phyloP scores from a whole-genome alignment of 345 rosid genomes.

The Salix purpurea region DNA sequence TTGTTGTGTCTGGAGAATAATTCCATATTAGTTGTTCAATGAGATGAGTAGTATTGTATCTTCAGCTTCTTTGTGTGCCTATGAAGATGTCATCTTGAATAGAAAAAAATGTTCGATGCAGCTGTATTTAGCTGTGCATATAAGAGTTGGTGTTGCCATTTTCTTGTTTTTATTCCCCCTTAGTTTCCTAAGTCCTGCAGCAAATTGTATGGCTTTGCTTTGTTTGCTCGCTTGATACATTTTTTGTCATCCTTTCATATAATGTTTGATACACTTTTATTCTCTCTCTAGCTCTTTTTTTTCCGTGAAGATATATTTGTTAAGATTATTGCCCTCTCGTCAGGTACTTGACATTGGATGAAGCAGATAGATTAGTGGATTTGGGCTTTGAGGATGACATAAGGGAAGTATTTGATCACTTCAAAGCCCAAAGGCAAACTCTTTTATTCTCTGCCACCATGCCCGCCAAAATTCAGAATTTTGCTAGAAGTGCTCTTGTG shows the following conservation, averaged over 20 bases:
- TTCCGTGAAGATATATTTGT: not conserved
- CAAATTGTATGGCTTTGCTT: not conserved
- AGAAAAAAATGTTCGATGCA: not conserved
- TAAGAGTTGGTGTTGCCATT: not conserved
- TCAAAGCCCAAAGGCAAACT: constrained; percentile 88
- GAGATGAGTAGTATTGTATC: not conserved
- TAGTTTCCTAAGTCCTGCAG: not conserved
- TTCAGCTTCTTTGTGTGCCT: not conserved
- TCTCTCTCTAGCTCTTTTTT: not conserved
- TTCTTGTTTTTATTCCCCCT: not conserved
- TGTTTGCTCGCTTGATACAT: not conserved
- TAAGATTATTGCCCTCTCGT: constrained; percentile 16
- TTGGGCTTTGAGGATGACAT: constrained; percentile 97
- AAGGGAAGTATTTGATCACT: constrained; percentile 74
- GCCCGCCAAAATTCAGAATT: constrained; percentile 93
- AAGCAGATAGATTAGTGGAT: constrained; percentile 94
- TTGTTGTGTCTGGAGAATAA: too few species aligned
- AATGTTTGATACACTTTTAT: too few species aligned
- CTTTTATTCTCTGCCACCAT: constrained; percentile 90
- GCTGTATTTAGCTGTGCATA: not conserved
- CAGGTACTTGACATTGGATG: constrained; percentile 90
- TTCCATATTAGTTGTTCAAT: not conserved
- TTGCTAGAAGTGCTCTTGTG: constrained; percentile 82
- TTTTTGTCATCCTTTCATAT: too few species aligned
- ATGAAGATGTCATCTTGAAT: not conserved